These are phyloP conservation scores for Neurospora pannonica DNA, from an alignment of 495 filamentous ascomycete genomes.

Conservation along the genomic window DNA sequence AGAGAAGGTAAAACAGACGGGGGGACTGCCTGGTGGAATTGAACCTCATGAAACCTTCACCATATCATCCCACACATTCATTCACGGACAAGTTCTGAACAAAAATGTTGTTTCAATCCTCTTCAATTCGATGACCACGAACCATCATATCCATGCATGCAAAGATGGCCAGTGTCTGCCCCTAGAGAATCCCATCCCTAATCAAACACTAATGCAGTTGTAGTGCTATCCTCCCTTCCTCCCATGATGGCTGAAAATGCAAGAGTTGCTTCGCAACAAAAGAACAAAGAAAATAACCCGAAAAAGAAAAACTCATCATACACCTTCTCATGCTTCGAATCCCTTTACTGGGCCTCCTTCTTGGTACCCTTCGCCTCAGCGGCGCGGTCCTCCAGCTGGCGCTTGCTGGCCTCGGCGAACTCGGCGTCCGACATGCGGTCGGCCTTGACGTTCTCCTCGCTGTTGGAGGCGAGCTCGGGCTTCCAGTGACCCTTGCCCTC, in stretches of 20 bases:
- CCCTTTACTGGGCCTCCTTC: constrained; percentile 34
- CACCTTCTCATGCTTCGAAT: background rate
- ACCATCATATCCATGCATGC: background rate
- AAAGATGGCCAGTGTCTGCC: background rate
- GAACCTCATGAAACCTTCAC: too few species aligned
- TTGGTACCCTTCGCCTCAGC: constrained; percentile 24
- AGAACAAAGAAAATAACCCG: background rate
- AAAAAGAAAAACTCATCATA: background rate
- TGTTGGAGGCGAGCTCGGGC: constrained; percentile 65
- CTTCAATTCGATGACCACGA: background rate
- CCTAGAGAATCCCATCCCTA: background rate
- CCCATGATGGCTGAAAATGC: background rate
- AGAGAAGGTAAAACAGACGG: background rate
- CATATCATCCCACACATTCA: background rate
- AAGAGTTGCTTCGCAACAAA: background rate
- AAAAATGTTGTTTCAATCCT: background rate
- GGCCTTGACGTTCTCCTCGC: constrained; percentile 64
- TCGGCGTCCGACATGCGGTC: constrained; percentile 22
- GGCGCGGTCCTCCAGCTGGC: constrained; percentile 34
- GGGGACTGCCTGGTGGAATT: background rate
- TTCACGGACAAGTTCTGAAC: background rate
- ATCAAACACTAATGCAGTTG: background rate
- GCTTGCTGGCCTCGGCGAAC: constrained; percentile 20
- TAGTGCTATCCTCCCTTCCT: background rate
- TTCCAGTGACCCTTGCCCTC: constrained; percentile 75